Evolutionary conservation across 805 yeast genomes (phyloP).

Genomic region (Blastobotrys mokoenaii): DNA sequence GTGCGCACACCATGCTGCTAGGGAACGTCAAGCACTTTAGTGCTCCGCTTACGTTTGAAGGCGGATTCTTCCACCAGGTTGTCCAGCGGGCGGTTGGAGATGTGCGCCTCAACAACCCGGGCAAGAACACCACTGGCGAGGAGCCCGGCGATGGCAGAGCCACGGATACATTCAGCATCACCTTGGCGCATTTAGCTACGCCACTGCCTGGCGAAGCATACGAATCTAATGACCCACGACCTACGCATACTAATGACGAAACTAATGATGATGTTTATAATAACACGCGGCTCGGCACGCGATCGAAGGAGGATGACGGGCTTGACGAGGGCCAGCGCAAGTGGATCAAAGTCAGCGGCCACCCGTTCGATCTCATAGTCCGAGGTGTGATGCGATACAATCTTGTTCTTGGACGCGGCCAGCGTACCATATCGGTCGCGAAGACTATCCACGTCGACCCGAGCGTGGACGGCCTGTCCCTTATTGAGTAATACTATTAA

Average conservation of each 20-base stretch:
- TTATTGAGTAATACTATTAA: not conserved
- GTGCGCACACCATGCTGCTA: slow-evolving; percentile 56
- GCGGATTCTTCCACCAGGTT: slow-evolving; percentile 65
- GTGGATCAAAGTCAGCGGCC: slow-evolving; percentile 67
- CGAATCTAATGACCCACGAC: not conserved
- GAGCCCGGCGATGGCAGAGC: slow-evolving; percentile 15
- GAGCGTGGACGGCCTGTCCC: slow-evolving; percentile 2
- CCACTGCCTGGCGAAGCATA: not conserved
- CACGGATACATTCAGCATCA: not conserved
- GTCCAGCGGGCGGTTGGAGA: slow-evolving; percentile 55
- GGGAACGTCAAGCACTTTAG: slow-evolving; percentile 65
- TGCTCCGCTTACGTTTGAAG: slow-evolving; percentile 63
- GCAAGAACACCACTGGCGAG: slow-evolving; percentile 32
- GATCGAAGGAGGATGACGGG: slow-evolving; percentile 9
- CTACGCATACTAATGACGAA: not conserved
- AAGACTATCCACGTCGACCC: slow-evolving; percentile 20
- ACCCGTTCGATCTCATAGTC: slow-evolving; percentile 79
- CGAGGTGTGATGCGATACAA: slow-evolving; percentile 75
- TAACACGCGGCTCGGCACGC: not conserved
- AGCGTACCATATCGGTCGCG: slow-evolving; percentile 18
- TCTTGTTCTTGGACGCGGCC: slow-evolving; percentile 45
- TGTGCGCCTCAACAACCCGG: slow-evolving; percentile 67
- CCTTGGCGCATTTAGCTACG: no score
- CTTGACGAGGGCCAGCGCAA: slow-evolving; percentile 31
- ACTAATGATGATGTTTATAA: not conserved